Evolutionary conservation across 805 yeast genomes (phyloP).

Genomic region (Metschnikowia santaceciliae): DNA sequence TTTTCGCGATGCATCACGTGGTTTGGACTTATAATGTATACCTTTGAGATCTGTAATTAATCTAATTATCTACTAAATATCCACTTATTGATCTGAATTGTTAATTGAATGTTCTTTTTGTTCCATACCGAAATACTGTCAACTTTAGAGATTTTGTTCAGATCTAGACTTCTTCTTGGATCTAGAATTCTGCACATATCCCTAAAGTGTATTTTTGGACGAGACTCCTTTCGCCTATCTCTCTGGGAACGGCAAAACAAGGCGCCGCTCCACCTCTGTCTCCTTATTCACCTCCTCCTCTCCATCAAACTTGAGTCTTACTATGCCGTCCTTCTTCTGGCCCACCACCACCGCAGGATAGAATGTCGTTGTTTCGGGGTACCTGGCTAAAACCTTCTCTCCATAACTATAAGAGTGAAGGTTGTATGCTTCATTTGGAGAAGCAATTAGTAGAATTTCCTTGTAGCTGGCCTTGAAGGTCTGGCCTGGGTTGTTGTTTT

Average conservation of each 20-base stretch:
- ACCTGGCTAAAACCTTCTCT: slow-evolving; percentile 81
- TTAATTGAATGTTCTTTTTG: too few relatives aligned
- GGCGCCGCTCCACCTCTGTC: slow-evolving; percentile 82
- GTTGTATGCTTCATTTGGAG: slow-evolving; percentile 37
- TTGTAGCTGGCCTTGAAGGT: slow-evolving; percentile 77
- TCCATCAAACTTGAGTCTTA: slow-evolving; percentile 84
- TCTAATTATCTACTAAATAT: too few relatives aligned
- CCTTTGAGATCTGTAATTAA: too few relatives aligned
- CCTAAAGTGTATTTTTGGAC: too few relatives aligned
- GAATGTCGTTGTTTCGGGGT: slow-evolving; percentile 96
- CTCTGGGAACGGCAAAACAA: slow-evolving; percentile 73
- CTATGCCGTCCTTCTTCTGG: slow-evolving; percentile 66
- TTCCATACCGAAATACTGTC: too few relatives aligned
- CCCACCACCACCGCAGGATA: slow-evolving; percentile 92
- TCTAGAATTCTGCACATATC: too few relatives aligned
- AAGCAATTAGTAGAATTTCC: slow-evolving; percentile 73
- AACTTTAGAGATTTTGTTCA: too few relatives aligned
- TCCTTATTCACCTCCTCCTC: slow-evolving; percentile 96
- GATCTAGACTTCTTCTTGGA: too few relatives aligned
- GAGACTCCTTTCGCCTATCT: slow-evolving; percentile 5
- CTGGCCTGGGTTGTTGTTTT: slow-evolving; percentile 82
- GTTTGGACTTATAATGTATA: not conserved
- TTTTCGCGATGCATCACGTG: slow-evolving; percentile 3
- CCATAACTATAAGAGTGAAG: slow-evolving; percentile 65
- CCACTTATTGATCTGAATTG: too few relatives aligned